Base-by-base conservation (phyloP, 345 rosid species). In the Chamaenerion angustifolium region DNA sequence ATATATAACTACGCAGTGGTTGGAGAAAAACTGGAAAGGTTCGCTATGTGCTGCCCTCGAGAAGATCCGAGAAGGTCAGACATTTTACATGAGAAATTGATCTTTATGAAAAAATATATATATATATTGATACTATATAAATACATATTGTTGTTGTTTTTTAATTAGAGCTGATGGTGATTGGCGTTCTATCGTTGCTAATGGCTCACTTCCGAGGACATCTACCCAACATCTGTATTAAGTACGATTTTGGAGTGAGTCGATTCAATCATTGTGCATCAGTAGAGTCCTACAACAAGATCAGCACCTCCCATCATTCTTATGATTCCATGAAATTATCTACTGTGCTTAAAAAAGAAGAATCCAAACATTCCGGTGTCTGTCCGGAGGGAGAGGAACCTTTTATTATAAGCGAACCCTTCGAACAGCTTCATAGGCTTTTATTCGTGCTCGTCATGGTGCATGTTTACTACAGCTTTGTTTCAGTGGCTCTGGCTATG, bases 361-460 rank as follows among this genome's bases (percentile, higher is more conserved):
- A 21, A 21, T 21, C 25, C 25, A 21, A 21, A 21, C 25, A 21
- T 4, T 21, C 25, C 4, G 25, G 25, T 21, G 37, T 31, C 37
- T 31, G 37, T 31, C 37, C 37, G 1, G 37, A 31, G 89, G 89
- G 89, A 4, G 52, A 42, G 3, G 77, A 75, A 49, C 69, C 85
- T 49, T 76, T 81, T 67, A 79, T 75, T 56, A 78, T 78, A 19
- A 11, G 54, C 27, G 89, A 81, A 66, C 71, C 82, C 64, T 78
- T 81, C 12, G 79, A 81, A 61, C 80, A 70, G 64, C 80, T 81
- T 55, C 89, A 81, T 54, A 72, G 77, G 10, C 72, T 81, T 52
- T 45, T 78, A 61, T 81, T 81, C 50, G 76, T 65, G 27, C 82
- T 82, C 43, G 85, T 59, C 8, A 27, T 68, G 16, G 65, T 70